Conservation (phyloP, 1,284 basidiomycete genomes). For the Cryptococcus jaspeensis region DNA sequence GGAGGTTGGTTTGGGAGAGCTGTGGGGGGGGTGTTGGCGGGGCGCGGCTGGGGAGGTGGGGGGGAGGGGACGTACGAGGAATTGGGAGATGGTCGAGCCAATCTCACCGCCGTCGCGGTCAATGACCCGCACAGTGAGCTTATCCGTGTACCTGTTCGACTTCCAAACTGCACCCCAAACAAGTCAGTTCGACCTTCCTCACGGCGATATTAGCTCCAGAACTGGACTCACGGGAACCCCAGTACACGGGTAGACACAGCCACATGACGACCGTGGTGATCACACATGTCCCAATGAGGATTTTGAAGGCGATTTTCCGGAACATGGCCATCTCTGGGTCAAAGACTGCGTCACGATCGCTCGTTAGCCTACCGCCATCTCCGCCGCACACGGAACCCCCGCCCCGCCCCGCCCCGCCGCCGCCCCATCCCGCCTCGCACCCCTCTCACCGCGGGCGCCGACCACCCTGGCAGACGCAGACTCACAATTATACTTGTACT, state of each 20-base stretch:
- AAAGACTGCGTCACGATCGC: constrained; percentile 13
- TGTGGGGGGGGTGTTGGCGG: not conserved
- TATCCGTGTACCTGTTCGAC: constrained; percentile 46
- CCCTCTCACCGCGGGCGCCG: too few relatives aligned
- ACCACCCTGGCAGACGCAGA: not conserved
- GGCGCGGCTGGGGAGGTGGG: not conserved
- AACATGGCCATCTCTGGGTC: constrained; percentile 35
- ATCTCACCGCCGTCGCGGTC: constrained; percentile 54
- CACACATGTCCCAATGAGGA: constrained; percentile 27
- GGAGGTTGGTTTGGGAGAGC: constrained; percentile 26
- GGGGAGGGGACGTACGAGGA: constrained; percentile 21
- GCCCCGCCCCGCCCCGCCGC: too few relatives aligned
- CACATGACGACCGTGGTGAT: constrained; percentile 45
- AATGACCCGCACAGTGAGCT: constrained; percentile 54
- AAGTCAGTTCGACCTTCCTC: not conserved
- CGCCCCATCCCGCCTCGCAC: too few relatives aligned
- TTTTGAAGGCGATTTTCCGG: constrained; percentile 39
- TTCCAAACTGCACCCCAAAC: constrained; percentile 37
- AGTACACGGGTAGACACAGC: constrained; percentile 50
- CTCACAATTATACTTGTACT: constrained; percentile 16
- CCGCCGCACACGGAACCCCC: not conserved
- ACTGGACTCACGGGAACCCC: constrained; percentile 52
- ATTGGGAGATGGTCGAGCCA: constrained; percentile 43
- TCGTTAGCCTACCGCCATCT: not conserved
- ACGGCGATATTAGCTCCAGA: not conserved